A percentile compares a stretch with the other conserved stretches of the same genome.
phyloP scores from a whole-genome alignment of 2,329 filamentous ascomycete genomes.

The Curvularia verruculosa region DNA sequence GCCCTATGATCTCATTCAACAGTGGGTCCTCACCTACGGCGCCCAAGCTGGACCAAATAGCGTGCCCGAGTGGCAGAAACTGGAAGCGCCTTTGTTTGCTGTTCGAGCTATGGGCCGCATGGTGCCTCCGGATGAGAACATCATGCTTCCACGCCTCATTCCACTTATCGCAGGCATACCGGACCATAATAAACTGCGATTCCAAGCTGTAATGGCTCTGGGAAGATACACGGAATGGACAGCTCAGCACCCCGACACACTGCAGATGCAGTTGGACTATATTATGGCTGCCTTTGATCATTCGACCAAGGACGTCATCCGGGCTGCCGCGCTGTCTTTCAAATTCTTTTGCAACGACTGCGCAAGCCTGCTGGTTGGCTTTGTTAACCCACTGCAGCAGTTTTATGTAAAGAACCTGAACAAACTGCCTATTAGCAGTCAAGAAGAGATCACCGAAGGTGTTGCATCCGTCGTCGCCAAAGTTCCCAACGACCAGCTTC shows the following conservation, averaged over 20 bases:
- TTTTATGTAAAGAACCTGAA: constrained; percentile 93
- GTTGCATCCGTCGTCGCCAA: constrained; percentile 90
- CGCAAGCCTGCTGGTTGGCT: constrained; percentile 80
- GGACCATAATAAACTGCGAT: constrained; percentile 95
- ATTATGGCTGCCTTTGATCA: constrained; percentile 93
- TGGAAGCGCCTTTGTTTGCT: constrained; percentile 93
- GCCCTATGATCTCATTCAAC: constrained; percentile 81
- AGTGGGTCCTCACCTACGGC: constrained; percentile 86
- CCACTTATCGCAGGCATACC: constrained; percentile 93
- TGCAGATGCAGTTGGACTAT: constrained; percentile 92
- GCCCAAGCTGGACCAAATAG: constrained; percentile 72
- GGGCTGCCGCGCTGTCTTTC: constrained; percentile 90
- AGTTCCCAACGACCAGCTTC: constrained; percentile 79
- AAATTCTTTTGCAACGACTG: constrained; percentile 98
- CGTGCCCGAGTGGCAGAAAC: constrained; percentile 93
- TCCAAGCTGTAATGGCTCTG: constrained; percentile 97
- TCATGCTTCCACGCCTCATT: constrained; percentile 89
- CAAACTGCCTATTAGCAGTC: constrained; percentile 80
- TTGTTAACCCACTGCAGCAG: constrained; percentile 83
- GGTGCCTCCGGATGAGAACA: constrained; percentile 86
- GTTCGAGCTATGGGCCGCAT: constrained; percentile 96
- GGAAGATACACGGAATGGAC: constrained; percentile 99
- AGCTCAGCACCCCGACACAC: constrained; percentile 85
- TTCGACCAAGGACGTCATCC: constrained; percentile 85
- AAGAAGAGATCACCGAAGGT: constrained; percentile 95